Percentiles rank a stretch among this genome's conserved stretches.
Evolutionary conservation across 352 stramenopile species (phyloP).

Genomic region (Pythium rishiriense): DNA sequence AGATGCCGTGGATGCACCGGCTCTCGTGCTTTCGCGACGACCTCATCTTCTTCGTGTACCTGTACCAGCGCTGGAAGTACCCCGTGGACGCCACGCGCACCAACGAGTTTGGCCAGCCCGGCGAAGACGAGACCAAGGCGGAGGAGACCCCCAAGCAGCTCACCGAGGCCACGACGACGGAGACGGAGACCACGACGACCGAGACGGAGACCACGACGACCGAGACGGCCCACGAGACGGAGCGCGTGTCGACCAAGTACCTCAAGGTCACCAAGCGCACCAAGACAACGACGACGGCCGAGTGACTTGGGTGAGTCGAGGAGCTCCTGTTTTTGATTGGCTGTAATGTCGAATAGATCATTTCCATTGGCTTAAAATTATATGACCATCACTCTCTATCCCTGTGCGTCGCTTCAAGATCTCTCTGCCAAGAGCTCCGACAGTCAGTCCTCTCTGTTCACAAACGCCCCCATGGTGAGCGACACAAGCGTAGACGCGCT

Average conservation of each 20-base stretch:
- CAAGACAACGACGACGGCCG: conserved; percentile 3
- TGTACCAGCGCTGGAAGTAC: conserved; percentile 99
- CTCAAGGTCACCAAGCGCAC: conserved; percentile 28
- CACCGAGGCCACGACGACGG: no score
- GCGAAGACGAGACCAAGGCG: conserved; percentile 39
- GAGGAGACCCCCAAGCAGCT: conserved; percentile 9
- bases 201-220: conserved; percentile 22
- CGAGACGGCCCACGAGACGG: conserved; percentile 21
- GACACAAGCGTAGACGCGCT: conserved; percentile 30
- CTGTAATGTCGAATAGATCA: conserved; percentile 5
- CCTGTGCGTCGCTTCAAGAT: conserved; percentile 9
- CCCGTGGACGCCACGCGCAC: conserved; percentile 89
- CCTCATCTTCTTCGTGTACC: conserved; percentile 99
- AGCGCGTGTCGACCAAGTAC: conserved; percentile 22
- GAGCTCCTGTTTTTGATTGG: conserved; percentile 8
- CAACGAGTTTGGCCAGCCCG: conserved; percentile 93
- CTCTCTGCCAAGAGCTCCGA: not conserved
- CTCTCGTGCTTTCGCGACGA: conserved; percentile 98
- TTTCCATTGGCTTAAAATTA: conserved; percentile 5
- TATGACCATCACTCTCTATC: conserved; percentile 1
- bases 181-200: not conserved
- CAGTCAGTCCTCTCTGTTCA: not conserved
- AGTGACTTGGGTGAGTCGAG: not conserved
- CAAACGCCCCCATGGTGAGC: not conserved
- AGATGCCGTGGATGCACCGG: conserved; percentile 98